phyloP scores from a whole-genome alignment of 441 rosid species.

The Adansonia rubrostipa region DNA sequence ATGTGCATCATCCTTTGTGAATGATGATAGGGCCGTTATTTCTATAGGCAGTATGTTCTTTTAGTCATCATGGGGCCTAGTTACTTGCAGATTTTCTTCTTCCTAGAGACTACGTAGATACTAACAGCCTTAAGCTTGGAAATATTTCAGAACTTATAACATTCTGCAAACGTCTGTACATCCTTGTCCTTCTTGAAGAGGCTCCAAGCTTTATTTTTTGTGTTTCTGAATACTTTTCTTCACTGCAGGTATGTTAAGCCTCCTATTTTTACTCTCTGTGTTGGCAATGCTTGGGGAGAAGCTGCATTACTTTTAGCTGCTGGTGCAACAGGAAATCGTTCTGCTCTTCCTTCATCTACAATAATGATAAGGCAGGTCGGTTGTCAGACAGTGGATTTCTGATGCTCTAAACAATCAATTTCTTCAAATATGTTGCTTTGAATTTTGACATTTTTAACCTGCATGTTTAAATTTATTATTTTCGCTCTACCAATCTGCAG shows the following conservation, averaged over 20 bases:
- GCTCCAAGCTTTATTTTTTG: constrained; percentile 17
- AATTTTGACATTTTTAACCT: neutral
- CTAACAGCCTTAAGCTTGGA: constrained; percentile 8
- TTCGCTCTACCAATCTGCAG: constrained; percentile 46
- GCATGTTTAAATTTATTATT: constrained; percentile 3
- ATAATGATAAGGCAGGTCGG: constrained; percentile 92
- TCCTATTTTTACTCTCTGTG: constrained; percentile 90
- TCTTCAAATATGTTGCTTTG: constrained; percentile 16
- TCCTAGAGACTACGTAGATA: neutral
- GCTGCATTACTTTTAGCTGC: constrained; percentile 94
- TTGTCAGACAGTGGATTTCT: constrained; percentile 20
- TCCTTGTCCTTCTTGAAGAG: neutral
- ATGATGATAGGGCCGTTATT: constrained; percentile 2
- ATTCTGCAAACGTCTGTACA: neutral
- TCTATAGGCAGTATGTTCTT: constrained; percentile 3
- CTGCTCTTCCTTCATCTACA: constrained; percentile 89
- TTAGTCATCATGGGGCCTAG: constrained; percentile 13
- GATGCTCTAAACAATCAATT: constrained; percentile 22
- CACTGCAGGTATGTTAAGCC: constrained; percentile 71
- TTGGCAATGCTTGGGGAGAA: constrained; percentile 99
- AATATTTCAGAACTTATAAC: constrained; percentile 14
- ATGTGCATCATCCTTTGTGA: neutral
- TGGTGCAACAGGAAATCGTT: constrained; percentile 80
- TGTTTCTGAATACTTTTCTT: constrained; percentile 18
- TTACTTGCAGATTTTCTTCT: constrained; percentile 1